phyloP scores from a whole-genome alignment of 768 basidiomycete species.

The Scleroderma citrinum region DNA sequence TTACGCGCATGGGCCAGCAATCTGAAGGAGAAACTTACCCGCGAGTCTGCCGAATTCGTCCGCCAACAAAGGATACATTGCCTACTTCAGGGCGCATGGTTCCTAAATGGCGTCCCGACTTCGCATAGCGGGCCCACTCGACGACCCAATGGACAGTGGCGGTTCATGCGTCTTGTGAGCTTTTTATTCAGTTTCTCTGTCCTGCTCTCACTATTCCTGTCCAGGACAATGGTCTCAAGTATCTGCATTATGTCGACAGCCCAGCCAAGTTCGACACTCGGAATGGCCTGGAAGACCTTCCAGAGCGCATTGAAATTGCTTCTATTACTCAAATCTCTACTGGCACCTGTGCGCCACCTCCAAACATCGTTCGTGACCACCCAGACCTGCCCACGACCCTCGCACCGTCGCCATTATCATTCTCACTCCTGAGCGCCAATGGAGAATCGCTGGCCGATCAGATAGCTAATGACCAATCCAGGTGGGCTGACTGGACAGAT shows the following conservation, averaged over 20 bases:
- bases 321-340: conserved; percentile 76
- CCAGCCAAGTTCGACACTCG: conserved; percentile 74
- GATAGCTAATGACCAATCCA: conserved; percentile 68
- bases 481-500: conserved; percentile 94
- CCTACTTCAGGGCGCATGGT: conserved; percentile 87
- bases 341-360: conserved; percentile 64
- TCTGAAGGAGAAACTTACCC: conserved; percentile 78
- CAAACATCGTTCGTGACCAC: conserved; percentile 56
- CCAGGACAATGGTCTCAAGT: conserved; percentile 75
- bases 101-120: conserved; percentile 69
- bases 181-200: not conserved
- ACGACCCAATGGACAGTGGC: conserved; percentile 66
- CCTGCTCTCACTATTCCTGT: conserved; percentile 3
- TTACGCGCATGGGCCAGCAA: conserved; percentile 44
- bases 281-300: conserved; percentile 79
- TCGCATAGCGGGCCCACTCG: conserved; percentile 38
- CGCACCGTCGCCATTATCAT: conserved; percentile 64
- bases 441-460: conserved; percentile 73
- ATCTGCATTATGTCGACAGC: conserved; percentile 83
- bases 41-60: conserved; percentile 87
- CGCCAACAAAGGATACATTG: conserved; percentile 85
- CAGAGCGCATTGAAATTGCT: conserved; percentile 79
- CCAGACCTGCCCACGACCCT: conserved; percentile 53
- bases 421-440: conserved; percentile 65
- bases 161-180: conserved; percentile 79